phyloP scores from a whole-genome alignment of 1,139 yeast genomes.

The Yamadazyma oceani region DNA sequence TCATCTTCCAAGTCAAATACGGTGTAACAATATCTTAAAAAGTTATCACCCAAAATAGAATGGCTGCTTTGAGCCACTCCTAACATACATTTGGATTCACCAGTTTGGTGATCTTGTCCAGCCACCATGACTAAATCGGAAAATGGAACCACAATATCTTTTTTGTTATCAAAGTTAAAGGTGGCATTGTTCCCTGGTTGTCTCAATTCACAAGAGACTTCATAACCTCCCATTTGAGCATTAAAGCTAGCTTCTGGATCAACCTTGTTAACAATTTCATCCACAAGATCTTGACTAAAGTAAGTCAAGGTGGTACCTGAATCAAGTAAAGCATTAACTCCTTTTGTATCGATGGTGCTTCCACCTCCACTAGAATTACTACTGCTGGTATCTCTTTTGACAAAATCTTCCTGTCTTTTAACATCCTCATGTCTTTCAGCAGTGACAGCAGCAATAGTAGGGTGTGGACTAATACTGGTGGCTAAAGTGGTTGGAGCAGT shows the following conservation, averaged over 20 bases:
- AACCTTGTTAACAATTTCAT: conserved; percentile 16
- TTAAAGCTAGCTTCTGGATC: conserved; percentile 19
- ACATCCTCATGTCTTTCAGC: too few relatives aligned
- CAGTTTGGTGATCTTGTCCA: conserved; percentile 13
- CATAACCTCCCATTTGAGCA: conserved; percentile 19
- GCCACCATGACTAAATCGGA: conserved; percentile 24
- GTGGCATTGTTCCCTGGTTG: conserved; percentile 23
- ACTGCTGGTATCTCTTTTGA: conserved; percentile 7
- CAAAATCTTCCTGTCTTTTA: too few relatives aligned
- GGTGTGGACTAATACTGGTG: conserved; percentile 12
- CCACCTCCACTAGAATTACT: conserved; percentile 5
- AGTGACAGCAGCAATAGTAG: conserved; percentile 17
- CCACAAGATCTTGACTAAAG: conserved; percentile 23
- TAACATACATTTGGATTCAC: conserved; percentile 24
- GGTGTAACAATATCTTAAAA: conserved; percentile 68
- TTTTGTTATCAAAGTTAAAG: conserved; percentile 25
- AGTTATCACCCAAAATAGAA: conserved; percentile 63
- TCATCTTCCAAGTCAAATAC: conserved; percentile 71
- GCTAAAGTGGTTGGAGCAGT: conserved; percentile 12
- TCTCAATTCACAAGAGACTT: conserved; percentile 30
- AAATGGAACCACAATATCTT: conserved; percentile 36
- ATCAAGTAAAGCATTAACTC: conserved; percentile 31
- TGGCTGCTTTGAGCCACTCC: conserved; percentile 27
- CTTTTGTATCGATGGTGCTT: conserved; percentile 10
- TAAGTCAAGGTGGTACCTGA: conserved; percentile 41